Percentiles rank a stretch among this genome's conserved stretches.
These are phyloP conservation scores for Raphanus hybrid DNA, from an alignment of 441 rosid genomes.

Conservation along the genomic window DNA sequence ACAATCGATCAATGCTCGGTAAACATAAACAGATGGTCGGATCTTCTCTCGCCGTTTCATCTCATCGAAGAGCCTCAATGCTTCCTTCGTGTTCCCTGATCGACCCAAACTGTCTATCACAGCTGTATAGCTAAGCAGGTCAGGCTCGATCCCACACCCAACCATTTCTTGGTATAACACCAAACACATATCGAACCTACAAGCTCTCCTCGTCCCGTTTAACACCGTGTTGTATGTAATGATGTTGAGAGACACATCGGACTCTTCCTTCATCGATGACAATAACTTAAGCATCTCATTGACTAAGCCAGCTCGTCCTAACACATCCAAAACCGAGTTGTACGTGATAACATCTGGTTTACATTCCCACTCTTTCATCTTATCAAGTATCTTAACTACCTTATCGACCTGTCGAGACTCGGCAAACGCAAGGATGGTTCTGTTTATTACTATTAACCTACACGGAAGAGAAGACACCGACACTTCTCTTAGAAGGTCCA, in stretches of 20 bases:
- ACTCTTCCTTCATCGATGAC: conserved; percentile 65
- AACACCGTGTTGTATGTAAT: conserved; percentile 75
- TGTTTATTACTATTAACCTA: conserved; percentile 55
- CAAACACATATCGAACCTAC: conserved; percentile 70
- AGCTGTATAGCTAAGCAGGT: conserved; percentile 84
- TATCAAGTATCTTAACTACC: conserved; percentile 61
- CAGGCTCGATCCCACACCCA: conserved; percentile 60
- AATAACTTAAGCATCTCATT: conserved; percentile 63
- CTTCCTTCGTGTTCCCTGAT: conserved; percentile 63
- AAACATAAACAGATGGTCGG: conserved; percentile 66
- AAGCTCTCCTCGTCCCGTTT: conserved; percentile 67
- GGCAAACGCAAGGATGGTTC: conserved; percentile 67
- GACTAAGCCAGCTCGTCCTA: conserved; percentile 62
- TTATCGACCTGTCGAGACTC: conserved; percentile 71
- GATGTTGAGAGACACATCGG: conserved; percentile 54
- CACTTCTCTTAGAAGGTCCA: conserved; percentile 60
- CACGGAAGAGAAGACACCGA: conserved; percentile 52
- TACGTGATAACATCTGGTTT: conserved; percentile 74
- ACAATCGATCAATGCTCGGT: conserved; percentile 62
- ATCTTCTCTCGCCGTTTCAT: conserved; percentile 71
- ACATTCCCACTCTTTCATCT: conserved; percentile 53
- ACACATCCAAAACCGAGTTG: conserved; percentile 69
- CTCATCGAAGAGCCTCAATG: conserved; percentile 69
- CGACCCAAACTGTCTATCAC: conserved; percentile 76
- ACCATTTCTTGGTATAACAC: conserved; percentile 63